Conservation (phyloP, 2,329 filamentous ascomycete genomes). For the Reticulascus tulasneorum region DNA sequence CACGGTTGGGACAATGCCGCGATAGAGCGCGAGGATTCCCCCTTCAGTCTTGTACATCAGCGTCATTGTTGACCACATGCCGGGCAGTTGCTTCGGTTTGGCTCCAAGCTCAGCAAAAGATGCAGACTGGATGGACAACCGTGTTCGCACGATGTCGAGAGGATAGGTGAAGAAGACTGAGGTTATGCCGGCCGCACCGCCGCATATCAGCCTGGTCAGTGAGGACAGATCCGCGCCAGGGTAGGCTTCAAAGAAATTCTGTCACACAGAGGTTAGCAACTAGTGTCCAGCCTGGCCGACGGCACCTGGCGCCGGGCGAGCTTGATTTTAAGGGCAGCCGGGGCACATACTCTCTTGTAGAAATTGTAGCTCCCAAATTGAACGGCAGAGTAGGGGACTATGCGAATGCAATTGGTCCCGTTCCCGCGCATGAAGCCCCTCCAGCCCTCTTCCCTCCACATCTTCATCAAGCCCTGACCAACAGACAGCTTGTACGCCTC, state of each 20-base stretch:
- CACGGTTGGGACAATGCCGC: slow-evolving; percentile 89
- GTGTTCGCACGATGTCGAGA: slow-evolving; percentile 93
- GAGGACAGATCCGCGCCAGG: slow-evolving; percentile 72
- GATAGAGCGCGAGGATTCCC: slow-evolving; percentile 79
- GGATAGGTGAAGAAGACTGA: slow-evolving; percentile 95
- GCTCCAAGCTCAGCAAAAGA: slow-evolving; percentile 76
- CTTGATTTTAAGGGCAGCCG: background rate
- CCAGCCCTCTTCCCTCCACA: slow-evolving; percentile 97
- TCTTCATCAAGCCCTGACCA: slow-evolving; percentile 82
- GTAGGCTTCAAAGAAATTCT: slow-evolving; percentile 71
- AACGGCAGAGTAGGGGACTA: slow-evolving; percentile 95
- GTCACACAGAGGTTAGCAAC: too few relatives aligned
- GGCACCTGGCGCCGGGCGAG: background rate
- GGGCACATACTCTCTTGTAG: slow-evolving; percentile 73
- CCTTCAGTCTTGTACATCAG: slow-evolving; percentile 91
- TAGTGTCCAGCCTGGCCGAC: slow-evolving; percentile 7
- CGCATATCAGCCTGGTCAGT: slow-evolving; percentile 76
- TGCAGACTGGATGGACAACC: slow-evolving; percentile 95
- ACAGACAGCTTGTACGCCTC: slow-evolving; percentile 94
- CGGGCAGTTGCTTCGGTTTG: slow-evolving; percentile 67
- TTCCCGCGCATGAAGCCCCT: slow-evolving; percentile 96
- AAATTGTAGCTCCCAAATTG: slow-evolving; percentile 98
- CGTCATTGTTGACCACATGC: slow-evolving; percentile 83
- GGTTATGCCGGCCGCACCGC: slow-evolving; percentile 87
- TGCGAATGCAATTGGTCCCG: slow-evolving; percentile 96